Conservation (phyloP, 192 early-diverging fungal genomes). For the Rhizoclosmatium globosum region DNA sequence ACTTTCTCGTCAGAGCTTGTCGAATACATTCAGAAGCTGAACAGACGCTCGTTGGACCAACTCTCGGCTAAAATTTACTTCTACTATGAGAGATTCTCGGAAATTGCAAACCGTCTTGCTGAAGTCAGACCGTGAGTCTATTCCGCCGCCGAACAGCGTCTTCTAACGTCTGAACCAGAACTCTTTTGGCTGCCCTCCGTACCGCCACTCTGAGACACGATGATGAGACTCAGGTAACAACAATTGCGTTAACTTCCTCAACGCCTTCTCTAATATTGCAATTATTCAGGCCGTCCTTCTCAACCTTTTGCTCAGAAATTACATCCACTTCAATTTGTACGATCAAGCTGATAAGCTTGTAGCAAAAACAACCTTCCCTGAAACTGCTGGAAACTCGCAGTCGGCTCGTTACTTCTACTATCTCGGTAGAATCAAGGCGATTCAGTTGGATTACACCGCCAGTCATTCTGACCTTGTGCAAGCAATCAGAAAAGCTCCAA, state of each 20-base stretch:
- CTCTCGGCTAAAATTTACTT: slow-evolving; percentile 91
- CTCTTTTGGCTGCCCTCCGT: slow-evolving; percentile 83
- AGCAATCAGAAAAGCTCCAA: slow-evolving; percentile 96
- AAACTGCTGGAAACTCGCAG: slow-evolving; percentile 91
- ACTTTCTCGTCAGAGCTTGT: slow-evolving; percentile 73
- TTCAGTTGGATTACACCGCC: slow-evolving; percentile 96
- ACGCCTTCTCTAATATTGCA: not conserved
- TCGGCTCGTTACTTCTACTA: slow-evolving; percentile 96
- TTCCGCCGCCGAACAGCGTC: not conserved
- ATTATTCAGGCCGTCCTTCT: slow-evolving; percentile 77
- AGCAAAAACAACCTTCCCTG: slow-evolving; percentile 88
- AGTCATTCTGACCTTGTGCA: slow-evolving; percentile 89
- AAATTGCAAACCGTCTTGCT: slow-evolving; percentile 72
- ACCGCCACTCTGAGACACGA: slow-evolving; percentile 92
- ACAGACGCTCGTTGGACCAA: slow-evolving; percentile 91
- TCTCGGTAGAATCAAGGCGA: slow-evolving; percentile 92
- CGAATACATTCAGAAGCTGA: slow-evolving; percentile 67
- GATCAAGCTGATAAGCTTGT: slow-evolving; percentile 98
- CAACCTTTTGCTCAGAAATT: slow-evolving; percentile 91
- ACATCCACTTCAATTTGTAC: slow-evolving; percentile 93
- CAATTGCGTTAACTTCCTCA: slow-evolving; percentile 2
- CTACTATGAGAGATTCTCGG: slow-evolving; percentile 92
- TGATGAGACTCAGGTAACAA: slow-evolving; percentile 82
- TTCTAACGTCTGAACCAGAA: slow-evolving; percentile 44
- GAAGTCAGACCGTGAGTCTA: slow-evolving; percentile 76